Conservation (phyloP, 2,329 filamentous ascomycete species). For the Cryphonectria japonica region DNA sequence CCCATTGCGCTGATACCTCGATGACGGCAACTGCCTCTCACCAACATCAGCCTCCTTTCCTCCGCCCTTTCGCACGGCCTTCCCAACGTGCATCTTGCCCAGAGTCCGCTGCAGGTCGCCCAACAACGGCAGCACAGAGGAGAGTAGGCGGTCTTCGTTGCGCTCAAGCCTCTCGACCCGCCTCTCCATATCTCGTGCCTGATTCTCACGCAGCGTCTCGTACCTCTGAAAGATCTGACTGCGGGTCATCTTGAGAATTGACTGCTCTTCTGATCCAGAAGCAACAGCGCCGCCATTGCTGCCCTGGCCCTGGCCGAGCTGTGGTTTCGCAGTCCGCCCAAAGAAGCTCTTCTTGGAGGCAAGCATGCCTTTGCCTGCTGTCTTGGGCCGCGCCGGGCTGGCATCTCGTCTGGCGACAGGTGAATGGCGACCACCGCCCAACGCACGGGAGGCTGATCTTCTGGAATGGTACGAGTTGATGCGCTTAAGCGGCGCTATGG, state of each 20-base stretch:
- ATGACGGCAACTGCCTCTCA: neutral
- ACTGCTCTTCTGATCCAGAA: neutral
- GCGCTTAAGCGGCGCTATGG: conserved; percentile 15
- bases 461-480: conserved; percentile 13
- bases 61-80: neutral
- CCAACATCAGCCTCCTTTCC: conserved; percentile 1
- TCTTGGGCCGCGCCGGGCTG: conserved; percentile 18
- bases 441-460: conserved; percentile 1
- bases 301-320: neutral
- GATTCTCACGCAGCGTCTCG: conserved; percentile 27
- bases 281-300: neutral
- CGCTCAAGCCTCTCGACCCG: conserved; percentile 51
- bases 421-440: conserved; percentile 13
- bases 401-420: conserved; percentile 3
- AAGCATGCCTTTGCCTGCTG: conserved; percentile 19
- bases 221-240: conserved; percentile 24
- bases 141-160: conserved; percentile 50
- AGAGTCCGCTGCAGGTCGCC: conserved; percentile 48
- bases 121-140: conserved; percentile 49
- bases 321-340: neutral
- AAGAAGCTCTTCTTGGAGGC: conserved; percentile 24
- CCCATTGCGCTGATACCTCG: conserved; percentile 6
- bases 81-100: conserved; percentile 15
- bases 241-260: conserved; percentile 19
- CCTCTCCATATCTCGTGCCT: conserved; percentile 47